These are phyloP conservation scores for Helichrysum umbraculigerum DNA, from an alignment of 129 eudicot genomes.

Conservation along the genomic window DNA sequence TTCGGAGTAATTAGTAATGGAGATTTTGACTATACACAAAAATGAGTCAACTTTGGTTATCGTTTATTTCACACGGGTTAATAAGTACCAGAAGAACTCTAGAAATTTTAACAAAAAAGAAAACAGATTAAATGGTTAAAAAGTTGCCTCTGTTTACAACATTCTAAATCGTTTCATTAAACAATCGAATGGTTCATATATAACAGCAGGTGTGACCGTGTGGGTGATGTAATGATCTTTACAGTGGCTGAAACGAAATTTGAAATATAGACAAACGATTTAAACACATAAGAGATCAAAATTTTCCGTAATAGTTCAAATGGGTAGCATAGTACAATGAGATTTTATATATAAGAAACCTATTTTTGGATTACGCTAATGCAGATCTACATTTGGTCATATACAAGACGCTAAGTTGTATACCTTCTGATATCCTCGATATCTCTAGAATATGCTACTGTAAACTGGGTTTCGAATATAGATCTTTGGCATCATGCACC, in stretches of 20 bases:
- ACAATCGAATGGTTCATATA: background rate
- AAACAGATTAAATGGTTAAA: background rate
- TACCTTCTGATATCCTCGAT: conserved; percentile 17
- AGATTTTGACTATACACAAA: too few species aligned
- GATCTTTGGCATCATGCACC: conserved; percentile 7
- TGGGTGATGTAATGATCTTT: background rate
- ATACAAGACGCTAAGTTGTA: conserved; percentile 15
- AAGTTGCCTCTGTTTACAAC: background rate
- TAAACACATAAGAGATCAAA: background rate
- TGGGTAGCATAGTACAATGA: background rate
- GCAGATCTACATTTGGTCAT: conserved; percentile 11
- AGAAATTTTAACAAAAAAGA: background rate
- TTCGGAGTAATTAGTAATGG: too few species aligned
- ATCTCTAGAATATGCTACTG: conserved; percentile 18
- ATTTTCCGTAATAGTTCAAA: background rate
- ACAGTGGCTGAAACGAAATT: background rate
- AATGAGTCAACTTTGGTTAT: background rate
- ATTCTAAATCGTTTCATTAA: background rate
- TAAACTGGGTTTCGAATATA: background rate
- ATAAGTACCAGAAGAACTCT: background rate
- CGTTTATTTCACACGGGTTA: background rate
- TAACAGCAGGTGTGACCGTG: background rate
- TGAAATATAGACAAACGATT: background rate
- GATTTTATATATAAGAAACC: background rate
- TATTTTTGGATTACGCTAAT: background rate